Base-by-base conservation (phyloP, 805 yeast genomes). In the Starmerella sirachaensis region DNA sequence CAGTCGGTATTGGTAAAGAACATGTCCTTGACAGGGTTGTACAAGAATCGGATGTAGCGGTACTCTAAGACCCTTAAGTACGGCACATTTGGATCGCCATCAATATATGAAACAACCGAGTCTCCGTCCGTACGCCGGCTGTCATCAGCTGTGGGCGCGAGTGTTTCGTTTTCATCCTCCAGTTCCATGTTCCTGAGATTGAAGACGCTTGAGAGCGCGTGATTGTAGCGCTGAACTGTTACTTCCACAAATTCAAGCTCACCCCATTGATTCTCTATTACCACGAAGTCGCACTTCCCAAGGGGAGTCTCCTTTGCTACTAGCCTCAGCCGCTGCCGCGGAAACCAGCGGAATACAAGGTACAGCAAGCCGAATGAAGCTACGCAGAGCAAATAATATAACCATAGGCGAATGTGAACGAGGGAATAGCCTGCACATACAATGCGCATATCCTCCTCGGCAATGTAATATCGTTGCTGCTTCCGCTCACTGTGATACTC, bases 381-480 rank as follows among this genome's bases (percentile, higher is more conserved):
- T 0, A 71, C 35, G 43, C 84, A 77, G 2, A 79, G 41, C 0
- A 69, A 11, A 42, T 71, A 68, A 54, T 77, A 85, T 1, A 69
- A 12, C 0, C 61, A 27, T 4, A 59, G 51, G 43, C 75, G 71
- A 47, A 66, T 37, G 33, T 53, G 53, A 10, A 76, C 70, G 12
- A 76, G 71, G 37, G 59, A 59, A 57, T 82, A 91, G 4, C 97
- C 97, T 0, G 96, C 98, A 45, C 91, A 80, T 44, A 94, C 95
- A 42, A 91, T 72, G 10, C 88, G 88, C 52, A 91, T 64, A 62
- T 91, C 99, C 56, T 91, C 98, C 57, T 91, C 97, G 0, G 95
- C 86, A 44, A 91, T 71, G 57, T 88, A 91, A 57, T 81, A 84
- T 40, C 95, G 68, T 59, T 91, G 99, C 41, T 51, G 43, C 47